phyloP scores from a whole-genome alignment of 257 asterid genomes.

The Solanum medicagineum region DNA sequence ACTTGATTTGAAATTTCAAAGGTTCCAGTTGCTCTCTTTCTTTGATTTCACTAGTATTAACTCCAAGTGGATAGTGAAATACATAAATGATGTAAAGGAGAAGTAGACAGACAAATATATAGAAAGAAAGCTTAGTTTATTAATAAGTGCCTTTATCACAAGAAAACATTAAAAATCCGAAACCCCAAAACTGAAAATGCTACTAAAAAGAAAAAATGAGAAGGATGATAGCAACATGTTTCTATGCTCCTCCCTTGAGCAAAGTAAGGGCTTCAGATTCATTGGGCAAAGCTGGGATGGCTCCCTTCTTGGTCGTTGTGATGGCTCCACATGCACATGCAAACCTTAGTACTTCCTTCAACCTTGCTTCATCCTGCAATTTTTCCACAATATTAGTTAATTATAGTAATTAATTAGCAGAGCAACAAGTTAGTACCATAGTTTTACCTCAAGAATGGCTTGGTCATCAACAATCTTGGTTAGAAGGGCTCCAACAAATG shows the following conservation, averaged over 20 bases:
- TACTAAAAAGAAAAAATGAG: neutral
- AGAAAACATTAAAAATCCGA: neutral
- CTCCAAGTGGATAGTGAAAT: neutral
- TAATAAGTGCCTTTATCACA: neutral
- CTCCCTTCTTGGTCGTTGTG: slow-evolving; percentile 91
- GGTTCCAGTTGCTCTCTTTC: neutral
- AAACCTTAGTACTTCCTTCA: slow-evolving; percentile 67
- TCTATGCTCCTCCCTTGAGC: slow-evolving; percentile 7
- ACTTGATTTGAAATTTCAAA: neutral
- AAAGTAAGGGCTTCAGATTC: slow-evolving; percentile 41
- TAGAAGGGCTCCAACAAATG: slow-evolving; percentile 39
- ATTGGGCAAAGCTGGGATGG: slow-evolving; percentile 85
- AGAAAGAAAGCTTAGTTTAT: neutral
- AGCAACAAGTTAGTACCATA: neutral
- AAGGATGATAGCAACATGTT: neutral
- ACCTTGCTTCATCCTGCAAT: slow-evolving; percentile 51
- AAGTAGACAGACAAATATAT: neutral
- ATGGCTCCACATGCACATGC: slow-evolving; percentile 96
- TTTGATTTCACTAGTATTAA: too few species aligned
- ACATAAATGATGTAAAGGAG: neutral
- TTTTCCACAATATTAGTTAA: neutral
- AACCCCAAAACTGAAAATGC: neutral
- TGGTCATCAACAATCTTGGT: slow-evolving; percentile 28
- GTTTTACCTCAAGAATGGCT: slow-evolving; percentile 17
- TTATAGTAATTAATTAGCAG: neutral